phyloP scores from a whole-genome alignment of 345 rosid genomes.

The Triadica sebifera region DNA sequence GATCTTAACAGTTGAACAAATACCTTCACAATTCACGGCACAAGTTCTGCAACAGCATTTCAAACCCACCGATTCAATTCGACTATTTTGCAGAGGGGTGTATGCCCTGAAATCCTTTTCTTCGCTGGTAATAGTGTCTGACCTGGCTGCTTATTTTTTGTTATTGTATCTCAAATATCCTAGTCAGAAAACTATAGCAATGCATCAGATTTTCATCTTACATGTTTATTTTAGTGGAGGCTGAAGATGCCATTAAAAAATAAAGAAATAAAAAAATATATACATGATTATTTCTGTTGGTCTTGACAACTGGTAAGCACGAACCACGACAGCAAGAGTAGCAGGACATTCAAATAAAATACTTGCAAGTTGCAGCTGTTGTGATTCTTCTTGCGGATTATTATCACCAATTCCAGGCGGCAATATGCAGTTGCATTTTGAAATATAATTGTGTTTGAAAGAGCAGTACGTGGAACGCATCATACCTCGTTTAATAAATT shows the following conservation, averaged over 20 bases:
- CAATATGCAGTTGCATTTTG: constrained; percentile 1
- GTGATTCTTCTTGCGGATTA: not conserved
- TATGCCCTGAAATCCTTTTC: constrained; percentile 42
- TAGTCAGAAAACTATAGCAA: constrained; percentile 6
- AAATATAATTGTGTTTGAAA: constrained; percentile 3
- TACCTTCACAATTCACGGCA: constrained; percentile 37
- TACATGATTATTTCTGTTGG: not conserved
- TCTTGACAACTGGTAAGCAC: not conserved
- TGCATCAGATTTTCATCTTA: constrained; percentile 14
- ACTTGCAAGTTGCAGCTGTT: not conserved
- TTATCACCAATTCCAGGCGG: constrained; percentile 8
- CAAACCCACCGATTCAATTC: constrained; percentile 56
- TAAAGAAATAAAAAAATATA: not conserved
- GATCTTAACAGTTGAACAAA: constrained; percentile 59
- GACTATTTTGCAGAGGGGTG: constrained; percentile 50
- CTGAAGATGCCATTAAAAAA: not conserved
- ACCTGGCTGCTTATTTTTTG: constrained; percentile 28
- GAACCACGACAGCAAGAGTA: not conserved
- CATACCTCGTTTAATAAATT: not conserved
- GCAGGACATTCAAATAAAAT: constrained; percentile 3
- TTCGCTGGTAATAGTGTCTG: constrained; percentile 35
- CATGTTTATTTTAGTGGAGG: constrained; percentile 17
- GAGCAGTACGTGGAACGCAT: constrained; percentile 4
- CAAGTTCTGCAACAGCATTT: constrained; percentile 54
- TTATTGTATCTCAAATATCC: constrained; percentile 17